Percentiles rank a stretch among this genome's conserved stretches.
Conservation (phyloP, 495 filamentous ascomycete species). For the Penicillium pancosmium region DNA sequence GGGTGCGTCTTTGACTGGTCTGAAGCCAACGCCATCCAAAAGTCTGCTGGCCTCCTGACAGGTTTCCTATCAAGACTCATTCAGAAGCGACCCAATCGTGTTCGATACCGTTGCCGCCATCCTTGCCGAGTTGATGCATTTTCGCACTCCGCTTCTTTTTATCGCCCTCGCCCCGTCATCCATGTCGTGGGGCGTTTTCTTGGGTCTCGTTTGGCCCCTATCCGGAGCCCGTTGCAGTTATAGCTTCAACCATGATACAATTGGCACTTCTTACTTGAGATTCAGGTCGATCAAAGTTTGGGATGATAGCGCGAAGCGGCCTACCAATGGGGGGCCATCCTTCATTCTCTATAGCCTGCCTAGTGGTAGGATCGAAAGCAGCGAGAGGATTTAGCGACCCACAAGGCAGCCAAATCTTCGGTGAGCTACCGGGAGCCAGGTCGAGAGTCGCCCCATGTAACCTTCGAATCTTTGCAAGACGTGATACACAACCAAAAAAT, state of each 20-base stretch:
- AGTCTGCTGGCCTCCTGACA: slow-evolving; percentile 19
- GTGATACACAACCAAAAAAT: slow-evolving; percentile 22
- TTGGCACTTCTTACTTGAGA: slow-evolving; percentile 15
- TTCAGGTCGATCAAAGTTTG: slow-evolving; percentile 20
- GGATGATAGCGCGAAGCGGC: slow-evolving; percentile 12
- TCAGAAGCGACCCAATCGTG: slow-evolving; percentile 11
- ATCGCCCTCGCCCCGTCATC: background rate
- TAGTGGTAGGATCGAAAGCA: background rate
- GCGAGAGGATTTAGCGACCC: background rate
- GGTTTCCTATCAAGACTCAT: slow-evolving; percentile 6
- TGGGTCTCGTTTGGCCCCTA: background rate
- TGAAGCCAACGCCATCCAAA: slow-evolving; percentile 22
- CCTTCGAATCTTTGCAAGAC: slow-evolving; percentile 26
- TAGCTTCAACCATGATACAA: slow-evolving; percentile 13
- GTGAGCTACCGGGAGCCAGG: slow-evolving; percentile 19
- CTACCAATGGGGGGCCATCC: slow-evolving; percentile 13
- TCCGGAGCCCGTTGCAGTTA: slow-evolving; percentile 11
- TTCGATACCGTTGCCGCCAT: background rate
- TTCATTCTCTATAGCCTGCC: background rate
- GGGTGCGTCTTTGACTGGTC: slow-evolving; percentile 12
- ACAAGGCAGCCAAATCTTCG: slow-evolving; percentile 6
- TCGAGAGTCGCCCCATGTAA: slow-evolving; percentile 21
- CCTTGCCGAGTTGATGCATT: slow-evolving; percentile 9
- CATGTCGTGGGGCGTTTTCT: slow-evolving; percentile 11
- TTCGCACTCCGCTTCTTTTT: slow-evolving; percentile 8